Evolutionary conservation across 2,329 filamentous ascomycete species (phyloP), one percentile per base, ranked within the genome.

Genomic region (Thielaviopsis punctulata): DNA sequence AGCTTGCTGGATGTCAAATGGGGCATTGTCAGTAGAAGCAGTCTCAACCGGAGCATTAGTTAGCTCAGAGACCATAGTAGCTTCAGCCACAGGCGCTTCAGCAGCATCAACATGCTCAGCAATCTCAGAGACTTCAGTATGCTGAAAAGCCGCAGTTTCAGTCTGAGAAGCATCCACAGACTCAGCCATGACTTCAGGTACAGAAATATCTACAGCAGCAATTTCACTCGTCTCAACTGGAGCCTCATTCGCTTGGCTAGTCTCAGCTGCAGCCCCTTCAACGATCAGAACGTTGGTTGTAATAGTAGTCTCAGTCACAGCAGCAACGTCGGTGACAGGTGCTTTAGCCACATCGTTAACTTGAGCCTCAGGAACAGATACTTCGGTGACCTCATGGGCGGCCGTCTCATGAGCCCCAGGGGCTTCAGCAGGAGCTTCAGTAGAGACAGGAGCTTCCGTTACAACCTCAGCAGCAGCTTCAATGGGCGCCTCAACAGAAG

Each of bases 1-100:
- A 53, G 58, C 53, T 54, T 59, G 53, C 54, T 9, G 13, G 9
- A n/a, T 23, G 4, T 63, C 65, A 18, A 23, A 9, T 55, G 69
- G 60, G 4, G 59, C 63, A 54, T 70, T 67, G 10, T 3, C 5
- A 13, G 22, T 25, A 13, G 12, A 13, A 9, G 23, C 44, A 8
- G 44, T 10, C 6, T 36, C 47, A 49, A 30, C 19, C 3, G 21
- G 18, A 36, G 30, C 27, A 9, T 22, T n/a, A 5, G 50, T 24
- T 10, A 54, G 41, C 27, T 57, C 51, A 8, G 33, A 18, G 24
- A 50, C 46, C 54, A 48, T 49, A 18, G 45, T 33, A 22, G 53
- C 41, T 10, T 22, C 33, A 1, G 49, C 49, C 5, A 51, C 25
- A n/a, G 51, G 33, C 18, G 46, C 50, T 10, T 33, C 19, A 45